Base-by-base conservation (phyloP, 176 grass and related monocot genomes). In the Ensete glaucum region DNA sequence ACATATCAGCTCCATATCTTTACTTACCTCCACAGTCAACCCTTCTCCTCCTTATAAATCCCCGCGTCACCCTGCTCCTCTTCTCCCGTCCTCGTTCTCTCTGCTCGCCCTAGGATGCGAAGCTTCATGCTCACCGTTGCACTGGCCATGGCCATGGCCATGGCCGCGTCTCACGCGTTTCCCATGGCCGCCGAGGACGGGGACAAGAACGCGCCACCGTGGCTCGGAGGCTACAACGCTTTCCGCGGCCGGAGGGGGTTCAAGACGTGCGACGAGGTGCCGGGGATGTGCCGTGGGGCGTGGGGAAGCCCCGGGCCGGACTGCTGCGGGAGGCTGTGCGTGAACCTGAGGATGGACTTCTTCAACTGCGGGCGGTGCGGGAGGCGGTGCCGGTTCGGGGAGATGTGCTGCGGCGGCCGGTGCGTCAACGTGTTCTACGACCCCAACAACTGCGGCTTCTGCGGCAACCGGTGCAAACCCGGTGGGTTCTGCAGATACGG, bases 281-380 rank as follows among this genome's bases (percentile, higher is more conserved):
- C 80, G 2, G 68, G 50, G 71, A 53, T 82, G 19, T 82, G 80
- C 80, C 49, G 34, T 43, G 34, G 52, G 20, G 48, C n/a, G 13
- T 65, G 54, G 14, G 80, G 80, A 54, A 82, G 80, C 72, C 15
- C 80, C 1, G 80, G 80, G 43, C 60, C 50, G n/a, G 60, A 82
- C 54, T 81, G 79, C 63, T 81, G 79, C 48, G 68, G 55, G 69
- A 81, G 62, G 56, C 67, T 63, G 21, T 82, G 80, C 3, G 80
- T 76, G 23, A 75, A 82, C 29, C n/a, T 82, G 50, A 76, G 27
- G 60, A 53, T 17, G 14, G 80, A 82, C 49, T 43, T 21, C 20
- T 57, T 82, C 59, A 76, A 82, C 72, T 82, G 80, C 1, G 80
- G 80, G 8, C 43, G 64, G 23, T 82, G 79, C 34, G 79, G 79